These are phyloP conservation scores for Nemania sp. DNA, from an alignment of 2,329 filamentous ascomycete species.

Conservation along the genomic window DNA sequence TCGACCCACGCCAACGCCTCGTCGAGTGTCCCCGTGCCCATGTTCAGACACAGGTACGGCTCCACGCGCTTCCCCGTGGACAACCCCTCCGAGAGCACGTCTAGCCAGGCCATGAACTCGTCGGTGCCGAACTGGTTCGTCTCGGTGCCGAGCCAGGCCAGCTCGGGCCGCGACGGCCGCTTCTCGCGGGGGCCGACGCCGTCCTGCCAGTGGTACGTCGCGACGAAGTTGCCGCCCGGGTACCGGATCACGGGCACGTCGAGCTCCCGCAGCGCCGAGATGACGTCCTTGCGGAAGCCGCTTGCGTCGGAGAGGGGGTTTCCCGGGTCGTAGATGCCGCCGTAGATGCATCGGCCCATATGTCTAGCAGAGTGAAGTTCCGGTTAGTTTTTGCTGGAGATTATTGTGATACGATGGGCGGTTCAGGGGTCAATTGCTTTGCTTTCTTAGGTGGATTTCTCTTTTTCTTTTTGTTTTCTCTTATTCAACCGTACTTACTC, in stretches of 20 bases:
- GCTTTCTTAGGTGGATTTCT: too few relatives aligned
- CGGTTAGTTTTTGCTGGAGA: conserved; percentile 13
- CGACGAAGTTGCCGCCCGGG: conserved; percentile 85
- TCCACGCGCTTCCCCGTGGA: conserved; percentile 68
- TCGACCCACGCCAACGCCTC: conserved; percentile 80
- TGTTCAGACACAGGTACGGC: conserved; percentile 84
- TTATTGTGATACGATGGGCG: too few relatives aligned
- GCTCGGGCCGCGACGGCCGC: conserved; percentile 74
- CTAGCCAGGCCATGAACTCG: conserved; percentile 87
- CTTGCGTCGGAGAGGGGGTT: conserved; percentile 78
- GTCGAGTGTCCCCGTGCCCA: conserved; percentile 76
- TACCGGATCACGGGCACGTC: conserved; percentile 83
- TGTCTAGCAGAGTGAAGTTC: conserved; percentile 64
- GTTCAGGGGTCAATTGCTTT: not conserved
- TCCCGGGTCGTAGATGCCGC: conserved; percentile 83
- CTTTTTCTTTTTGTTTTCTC: not conserved
- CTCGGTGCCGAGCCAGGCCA: conserved; percentile 83
- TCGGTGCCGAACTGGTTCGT: conserved; percentile 85
- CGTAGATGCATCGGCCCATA: conserved; percentile 91
- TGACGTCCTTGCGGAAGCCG: conserved; percentile 83
- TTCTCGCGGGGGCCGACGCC: conserved; percentile 79
- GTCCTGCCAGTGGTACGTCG: conserved; percentile 88
- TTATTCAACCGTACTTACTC: conserved; percentile 66
- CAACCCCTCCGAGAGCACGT: conserved; percentile 71
- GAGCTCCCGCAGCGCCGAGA: conserved; percentile 78